Evolutionary conservation across 305 asterid genomes (phyloP).

Genomic region (Stenogyne calaminthoides): DNA sequence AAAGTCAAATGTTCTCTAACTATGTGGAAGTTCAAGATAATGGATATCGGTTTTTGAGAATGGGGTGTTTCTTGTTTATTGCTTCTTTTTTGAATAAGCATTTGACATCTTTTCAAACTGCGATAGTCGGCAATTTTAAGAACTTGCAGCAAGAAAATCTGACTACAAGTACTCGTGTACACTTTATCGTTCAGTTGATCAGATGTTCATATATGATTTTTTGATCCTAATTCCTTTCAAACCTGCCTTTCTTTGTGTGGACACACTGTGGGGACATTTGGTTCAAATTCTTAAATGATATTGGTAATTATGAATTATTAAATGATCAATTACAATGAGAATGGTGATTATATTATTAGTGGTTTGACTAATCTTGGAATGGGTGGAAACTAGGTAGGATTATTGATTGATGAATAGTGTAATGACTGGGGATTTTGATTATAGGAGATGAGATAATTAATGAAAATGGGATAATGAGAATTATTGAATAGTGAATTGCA

Average conservation of each 20-base stretch:
- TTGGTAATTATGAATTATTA: not conserved
- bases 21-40: not conserved
- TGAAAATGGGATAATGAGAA: too few relatives aligned
- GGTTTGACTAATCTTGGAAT: not conserved
- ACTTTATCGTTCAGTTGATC: not conserved
- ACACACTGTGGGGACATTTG: not conserved
- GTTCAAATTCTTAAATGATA: not conserved
- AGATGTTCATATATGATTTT: not conserved
- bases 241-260: not conserved
- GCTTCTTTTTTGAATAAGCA: not conserved
- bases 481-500: too few relatives aligned
- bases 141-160: not conserved
- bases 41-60: not conserved
- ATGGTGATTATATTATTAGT: not conserved
- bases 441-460: too few relatives aligned
- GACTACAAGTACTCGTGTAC: not conserved
- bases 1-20: not conserved
- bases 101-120: not conserved
- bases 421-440: not conserved
- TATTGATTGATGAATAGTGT: not conserved
- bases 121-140: not conserved
- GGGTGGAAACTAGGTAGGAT: not conserved
- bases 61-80: not conserved
- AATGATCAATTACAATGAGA: not conserved
- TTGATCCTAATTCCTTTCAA: not conserved